Percentiles rank a stretch among this genome's conserved stretches.
phyloP scores from a whole-genome alignment of 139 green algal species.

The Desmodesmus armatus region DNA sequence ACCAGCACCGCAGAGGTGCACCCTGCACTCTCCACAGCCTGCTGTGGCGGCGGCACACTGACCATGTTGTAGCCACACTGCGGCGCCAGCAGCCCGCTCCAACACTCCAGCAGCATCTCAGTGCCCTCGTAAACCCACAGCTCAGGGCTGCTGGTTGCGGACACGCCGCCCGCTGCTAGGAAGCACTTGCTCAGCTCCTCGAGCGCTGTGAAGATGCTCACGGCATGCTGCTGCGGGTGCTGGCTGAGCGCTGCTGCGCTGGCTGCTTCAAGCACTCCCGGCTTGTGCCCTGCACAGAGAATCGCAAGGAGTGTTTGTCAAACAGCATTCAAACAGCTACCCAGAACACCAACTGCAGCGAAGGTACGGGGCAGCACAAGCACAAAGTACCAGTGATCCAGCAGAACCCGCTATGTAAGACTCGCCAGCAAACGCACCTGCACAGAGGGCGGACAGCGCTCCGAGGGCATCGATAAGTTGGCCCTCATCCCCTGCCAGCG shows the following conservation, averaged over 20 bases:
- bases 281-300: constrained; percentile 27
- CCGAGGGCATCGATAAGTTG: constrained; percentile 79
- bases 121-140: constrained; percentile 62
- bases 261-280: constrained; percentile 39
- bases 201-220: constrained; percentile 43
- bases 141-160: constrained; percentile 18
- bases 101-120: constrained; percentile 75
- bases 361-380: no score
- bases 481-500: constrained; percentile 56
- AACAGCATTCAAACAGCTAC: background rate
- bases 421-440: constrained; percentile 13
- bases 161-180: constrained; percentile 52
- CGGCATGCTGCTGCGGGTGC: background rate
- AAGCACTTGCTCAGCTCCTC: constrained; percentile 58
- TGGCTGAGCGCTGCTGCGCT: constrained; percentile 19
- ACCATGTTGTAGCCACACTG: constrained; percentile 43
- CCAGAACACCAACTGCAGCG: no score
- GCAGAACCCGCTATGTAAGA: background rate
- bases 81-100: constrained; percentile 23
- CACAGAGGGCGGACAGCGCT: constrained; percentile 29
- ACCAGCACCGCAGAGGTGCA: constrained; percentile 59
- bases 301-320: background rate
- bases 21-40: constrained; percentile 43
- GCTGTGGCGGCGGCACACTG: constrained; percentile 19
- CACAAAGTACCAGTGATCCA: no score